These are phyloP conservation scores for Kodamaea kakaduensis DNA, from an alignment of 805 yeast genomes.

Conservation along the genomic window DNA sequence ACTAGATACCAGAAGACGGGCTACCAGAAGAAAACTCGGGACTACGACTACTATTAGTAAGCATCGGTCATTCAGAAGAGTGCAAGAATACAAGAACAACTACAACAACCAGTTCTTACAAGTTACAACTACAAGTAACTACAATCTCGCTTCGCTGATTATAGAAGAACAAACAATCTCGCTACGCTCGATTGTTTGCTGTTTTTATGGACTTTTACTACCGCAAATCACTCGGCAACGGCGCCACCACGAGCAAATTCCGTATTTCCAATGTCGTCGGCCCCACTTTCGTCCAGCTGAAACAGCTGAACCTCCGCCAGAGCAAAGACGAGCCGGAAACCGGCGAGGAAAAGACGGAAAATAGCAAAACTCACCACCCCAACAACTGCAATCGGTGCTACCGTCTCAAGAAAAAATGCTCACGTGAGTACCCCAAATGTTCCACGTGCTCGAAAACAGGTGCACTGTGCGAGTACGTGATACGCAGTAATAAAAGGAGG, in stretches of 20 bases:
- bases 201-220: constrained; percentile 37
- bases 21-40: no score
- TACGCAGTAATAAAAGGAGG: constrained; percentile 26
- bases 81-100: no score
- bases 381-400: constrained; percentile 40
- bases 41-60: no score
- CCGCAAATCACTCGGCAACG: constrained; percentile 37
- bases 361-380: constrained; percentile 26
- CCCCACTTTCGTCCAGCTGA: constrained; percentile 14
- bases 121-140: no score
- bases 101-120: no score
- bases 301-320: constrained; percentile 17
- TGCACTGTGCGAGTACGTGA: constrained; percentile 35
- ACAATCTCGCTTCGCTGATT: no score
- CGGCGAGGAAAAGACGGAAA: constrained; percentile 3
- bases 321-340: constrained; percentile 1
- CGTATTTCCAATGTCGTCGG: constrained; percentile 16
- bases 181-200: no score
- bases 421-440: constrained; percentile 36
- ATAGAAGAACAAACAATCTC: no score
- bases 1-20: no score
- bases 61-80: no score
- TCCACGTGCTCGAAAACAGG: constrained; percentile 34
- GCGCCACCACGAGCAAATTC: constrained; percentile 36
- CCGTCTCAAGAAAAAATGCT: constrained; percentile 40